phyloP scores from a whole-genome alignment of 306 rosid species.

The Malus sieversii region DNA sequence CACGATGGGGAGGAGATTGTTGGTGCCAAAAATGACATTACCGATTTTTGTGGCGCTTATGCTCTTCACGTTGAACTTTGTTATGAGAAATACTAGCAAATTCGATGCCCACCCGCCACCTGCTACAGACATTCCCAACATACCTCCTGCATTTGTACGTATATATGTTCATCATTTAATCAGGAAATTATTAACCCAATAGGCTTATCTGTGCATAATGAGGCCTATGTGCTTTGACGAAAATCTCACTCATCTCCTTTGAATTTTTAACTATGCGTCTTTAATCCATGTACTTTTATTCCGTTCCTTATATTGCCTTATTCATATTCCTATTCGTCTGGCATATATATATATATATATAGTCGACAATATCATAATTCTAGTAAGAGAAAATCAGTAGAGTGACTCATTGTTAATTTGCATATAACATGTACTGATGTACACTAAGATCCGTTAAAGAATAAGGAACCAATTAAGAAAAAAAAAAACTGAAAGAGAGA shows the following conservation, averaged over 20 bases:
- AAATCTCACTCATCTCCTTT: too few relatives aligned
- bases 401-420: background rate
- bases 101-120: conserved; percentile 27
- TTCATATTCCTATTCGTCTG: too few relatives aligned
- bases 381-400: background rate
- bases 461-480: background rate
- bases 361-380: background rate
- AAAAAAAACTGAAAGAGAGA: background rate
- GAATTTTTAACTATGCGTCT: too few relatives aligned
- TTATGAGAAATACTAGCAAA: conserved; percentile 30
- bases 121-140: conserved; percentile 24
- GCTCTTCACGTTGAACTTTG: conserved; percentile 25
- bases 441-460: too few relatives aligned
- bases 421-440: background rate
- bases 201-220: too few relatives aligned
- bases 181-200: background rate
- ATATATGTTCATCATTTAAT: background rate
- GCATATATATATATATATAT: too few relatives aligned
- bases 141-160: background rate
- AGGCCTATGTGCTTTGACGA: too few relatives aligned
- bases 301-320: too few relatives aligned
- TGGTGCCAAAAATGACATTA: conserved; percentile 27
- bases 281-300: too few relatives aligned
- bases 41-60: conserved; percentile 32
- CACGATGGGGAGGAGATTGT: conserved; percentile 22